A percentile compares a stretch with the other conserved stretches of the same genome.
phyloP scores from a whole-genome alignment of 768 basidiomycete species.

The Hypsizygus marmoreus region DNA sequence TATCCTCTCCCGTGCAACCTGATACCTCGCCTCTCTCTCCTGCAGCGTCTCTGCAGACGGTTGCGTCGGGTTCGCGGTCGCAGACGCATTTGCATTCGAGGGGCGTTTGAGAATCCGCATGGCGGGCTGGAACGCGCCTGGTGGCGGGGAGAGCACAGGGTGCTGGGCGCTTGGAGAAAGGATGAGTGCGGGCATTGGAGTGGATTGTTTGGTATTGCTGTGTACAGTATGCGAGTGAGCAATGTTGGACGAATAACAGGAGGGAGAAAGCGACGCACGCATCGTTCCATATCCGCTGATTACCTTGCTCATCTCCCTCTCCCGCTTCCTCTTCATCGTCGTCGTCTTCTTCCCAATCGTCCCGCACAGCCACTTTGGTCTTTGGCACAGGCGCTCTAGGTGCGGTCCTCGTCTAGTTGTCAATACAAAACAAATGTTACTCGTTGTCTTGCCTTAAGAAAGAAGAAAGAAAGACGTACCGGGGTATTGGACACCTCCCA shows the following conservation, averaged over 20 bases:
- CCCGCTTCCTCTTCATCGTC: constrained; percentile 20
- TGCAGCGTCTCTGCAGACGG: constrained; percentile 43
- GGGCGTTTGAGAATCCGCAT: constrained; percentile 78
- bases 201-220: constrained; percentile 59
- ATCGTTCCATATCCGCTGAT: constrained; percentile 64
- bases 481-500: constrained; percentile 19
- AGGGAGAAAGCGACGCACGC: constrained; percentile 52
- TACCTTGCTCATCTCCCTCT: constrained; percentile 45
- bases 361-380: constrained; percentile 18
- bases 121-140: constrained; percentile 59
- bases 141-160: constrained; percentile 48
- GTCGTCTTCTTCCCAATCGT: constrained; percentile 34
- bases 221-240: background rate
- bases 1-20: constrained; percentile 73
- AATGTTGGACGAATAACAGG: background rate
- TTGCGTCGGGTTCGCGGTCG: constrained; percentile 26
- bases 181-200: constrained; percentile 70
- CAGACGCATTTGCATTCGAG: constrained; percentile 29
- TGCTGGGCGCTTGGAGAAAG: constrained; percentile 36
- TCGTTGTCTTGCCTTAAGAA: background rate
- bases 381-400: constrained; percentile 8
- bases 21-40: constrained; percentile 73
- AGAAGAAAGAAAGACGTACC: constrained; percentile 12
- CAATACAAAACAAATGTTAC: background rate
- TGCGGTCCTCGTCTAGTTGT: constrained; percentile 12